A percentile compares a stretch with the other conserved stretches of the same genome.
Conservation (phyloP, 371 early-diverging fungal genomes). For the Conidiobolus incongruus region DNA sequence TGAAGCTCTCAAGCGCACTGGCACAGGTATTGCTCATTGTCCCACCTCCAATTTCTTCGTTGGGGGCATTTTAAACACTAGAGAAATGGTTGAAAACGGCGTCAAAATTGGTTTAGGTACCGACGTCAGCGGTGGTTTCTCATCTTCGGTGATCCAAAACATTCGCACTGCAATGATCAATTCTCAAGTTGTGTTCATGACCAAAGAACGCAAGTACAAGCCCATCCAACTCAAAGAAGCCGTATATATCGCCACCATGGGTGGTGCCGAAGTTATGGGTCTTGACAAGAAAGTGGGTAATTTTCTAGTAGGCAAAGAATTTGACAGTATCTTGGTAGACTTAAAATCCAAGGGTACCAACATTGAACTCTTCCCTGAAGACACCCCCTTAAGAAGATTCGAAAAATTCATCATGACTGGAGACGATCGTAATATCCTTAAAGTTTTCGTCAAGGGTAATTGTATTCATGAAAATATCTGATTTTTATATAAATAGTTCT, state of each 20-base stretch:
- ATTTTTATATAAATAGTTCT: neutral
- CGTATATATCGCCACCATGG: constrained; percentile 71
- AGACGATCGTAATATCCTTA: constrained; percentile 7
- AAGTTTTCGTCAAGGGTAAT: constrained; percentile 7
- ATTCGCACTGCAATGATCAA: constrained; percentile 55
- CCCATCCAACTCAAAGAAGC: constrained; percentile 28
- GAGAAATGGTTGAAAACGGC: constrained; percentile 35
- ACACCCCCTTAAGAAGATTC: constrained; percentile 9
- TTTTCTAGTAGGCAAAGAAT: constrained; percentile 56
- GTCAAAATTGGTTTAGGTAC: constrained; percentile 79
- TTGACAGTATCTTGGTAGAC: constrained; percentile 75
- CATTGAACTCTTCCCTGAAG: constrained; percentile 23
- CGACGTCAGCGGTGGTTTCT: constrained; percentile 75
- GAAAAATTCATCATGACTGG: constrained; percentile 8
- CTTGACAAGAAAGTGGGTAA: constrained; percentile 50
- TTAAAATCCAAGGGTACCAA: constrained; percentile 14
- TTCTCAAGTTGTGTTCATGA: constrained; percentile 23
- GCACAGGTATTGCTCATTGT: constrained; percentile 70
- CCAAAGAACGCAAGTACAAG: constrained; percentile 8
- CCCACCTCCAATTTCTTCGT: constrained; percentile 75
- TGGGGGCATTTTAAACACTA: constrained; percentile 63
- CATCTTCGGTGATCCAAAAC: constrained; percentile 63
- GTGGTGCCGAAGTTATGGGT: constrained; percentile 62
- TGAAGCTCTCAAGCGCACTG: constrained; percentile 22
- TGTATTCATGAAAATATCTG: neutral